phyloP scores from a whole-genome alignment of 257 asterid genomes.

The Solanum medicagineum region DNA sequence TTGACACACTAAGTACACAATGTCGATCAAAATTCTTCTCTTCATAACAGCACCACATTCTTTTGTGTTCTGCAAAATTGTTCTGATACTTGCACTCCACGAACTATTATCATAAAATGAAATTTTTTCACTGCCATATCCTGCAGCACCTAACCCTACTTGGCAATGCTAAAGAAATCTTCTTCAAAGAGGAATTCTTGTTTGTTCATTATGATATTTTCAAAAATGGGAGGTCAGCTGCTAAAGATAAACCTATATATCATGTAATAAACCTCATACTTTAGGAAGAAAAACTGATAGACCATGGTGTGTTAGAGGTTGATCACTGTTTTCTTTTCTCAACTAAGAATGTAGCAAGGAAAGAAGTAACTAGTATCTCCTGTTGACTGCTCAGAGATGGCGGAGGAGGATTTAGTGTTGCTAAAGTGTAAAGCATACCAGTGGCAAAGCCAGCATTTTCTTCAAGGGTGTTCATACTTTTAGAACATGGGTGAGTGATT shows the following conservation, averaged over 20 bases:
- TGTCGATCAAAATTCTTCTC: neutral
- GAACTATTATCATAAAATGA: neutral
- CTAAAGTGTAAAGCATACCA: neutral
- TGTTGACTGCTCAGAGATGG: neutral
- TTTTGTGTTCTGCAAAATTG: neutral
- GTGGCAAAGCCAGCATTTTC: too few relatives aligned
- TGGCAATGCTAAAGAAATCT: neutral
- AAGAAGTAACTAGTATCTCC: neutral
- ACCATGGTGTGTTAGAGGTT: neutral
- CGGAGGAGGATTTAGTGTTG: neutral
- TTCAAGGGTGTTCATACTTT: too few relatives aligned
- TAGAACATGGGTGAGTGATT: too few relatives aligned
- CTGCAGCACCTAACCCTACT: neutral
- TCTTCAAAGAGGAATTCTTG: neutral
- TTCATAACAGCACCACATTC: neutral
- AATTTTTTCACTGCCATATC: neutral
- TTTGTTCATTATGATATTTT: neutral
- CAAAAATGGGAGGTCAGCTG: neutral
- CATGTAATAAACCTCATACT: neutral
- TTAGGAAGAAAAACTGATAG: neutral
- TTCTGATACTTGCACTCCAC: neutral
- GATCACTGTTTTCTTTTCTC: neutral
- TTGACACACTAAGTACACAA: neutral
- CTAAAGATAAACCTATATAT: neutral
- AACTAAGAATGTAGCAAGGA: neutral